Evolutionary conservation across 306 rosid species (phyloP), one percentile per base, ranked within the genome.

Genomic region (Vigna hirtella): DNA sequence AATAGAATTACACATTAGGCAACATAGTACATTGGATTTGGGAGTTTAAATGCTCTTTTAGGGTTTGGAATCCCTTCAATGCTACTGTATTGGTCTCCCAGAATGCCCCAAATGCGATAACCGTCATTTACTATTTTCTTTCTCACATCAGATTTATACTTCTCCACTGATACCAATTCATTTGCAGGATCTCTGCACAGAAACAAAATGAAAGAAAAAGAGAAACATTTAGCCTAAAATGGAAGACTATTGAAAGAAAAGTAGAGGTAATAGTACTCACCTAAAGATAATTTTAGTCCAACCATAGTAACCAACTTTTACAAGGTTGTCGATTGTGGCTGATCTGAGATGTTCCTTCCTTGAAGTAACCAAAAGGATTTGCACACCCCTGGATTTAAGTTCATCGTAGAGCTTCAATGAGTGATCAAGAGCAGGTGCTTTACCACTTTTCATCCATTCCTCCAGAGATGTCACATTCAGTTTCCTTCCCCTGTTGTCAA

Each of bases 261-360:
- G 4, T 13, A 24, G 4, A 7, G 7, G 20, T 61, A 28, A 30
- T 5, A 28, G 6, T 34, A 36, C 47, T 72, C 9, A 86, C 97
- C 93, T 88, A 14, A 90, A 72, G 24, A 83, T 22, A 58, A 90
- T 87, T 66, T 74, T 80, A n/a, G 86, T 77, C 91, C 93, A 88
- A 8, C 94, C 94, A 84, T 87, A 68, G 53, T 73, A 89, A 6
- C 90, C 97, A 75, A 88, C 91, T 7, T 57, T 79, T 22, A 91
- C 81, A 55, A 90, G 91, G 69, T 88, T 91, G 68, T 86, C 88
- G 63, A 85, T 74, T 5, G 97, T 90, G 77, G 87, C 86, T 82
- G 88, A 82, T 88, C 94, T 88, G 5, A 89, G 86, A 85, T 62
- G 42, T 81, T 91, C 91, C 75, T 84, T 89, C 61, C 94, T 88